phyloP scores from a whole-genome alignment of 768 basidiomycete genomes.

The Boletus edulis region DNA sequence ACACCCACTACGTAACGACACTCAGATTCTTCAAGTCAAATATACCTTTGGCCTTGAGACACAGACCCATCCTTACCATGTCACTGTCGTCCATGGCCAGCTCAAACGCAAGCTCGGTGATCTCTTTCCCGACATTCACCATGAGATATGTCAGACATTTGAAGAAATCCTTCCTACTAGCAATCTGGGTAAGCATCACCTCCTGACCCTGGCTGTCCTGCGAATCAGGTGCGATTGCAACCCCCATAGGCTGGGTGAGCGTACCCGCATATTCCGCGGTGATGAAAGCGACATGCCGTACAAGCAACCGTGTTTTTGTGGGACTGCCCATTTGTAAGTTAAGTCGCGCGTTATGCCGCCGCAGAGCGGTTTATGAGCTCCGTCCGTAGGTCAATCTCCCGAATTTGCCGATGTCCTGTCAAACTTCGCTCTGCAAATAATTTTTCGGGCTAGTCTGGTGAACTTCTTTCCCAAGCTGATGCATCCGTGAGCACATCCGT shows the following conservation, averaged over 20 bases:
- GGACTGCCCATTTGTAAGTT: conserved; percentile 39
- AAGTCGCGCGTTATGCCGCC: conserved; percentile 9
- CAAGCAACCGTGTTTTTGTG: conserved; percentile 42
- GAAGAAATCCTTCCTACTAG: conserved; percentile 26
- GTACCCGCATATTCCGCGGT: conserved; percentile 28
- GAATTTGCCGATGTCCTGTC: conserved; percentile 35
- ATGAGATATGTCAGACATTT: conserved; percentile 34
- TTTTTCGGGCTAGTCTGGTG: conserved; percentile 31
- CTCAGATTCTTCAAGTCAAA: conserved; percentile 36
- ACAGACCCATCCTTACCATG: conserved; percentile 35
- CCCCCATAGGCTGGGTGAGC: conserved; percentile 28
- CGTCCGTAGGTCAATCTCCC: conserved; percentile 32
- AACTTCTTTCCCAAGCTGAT: conserved; percentile 34
- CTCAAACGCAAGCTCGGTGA: conserved; percentile 34
- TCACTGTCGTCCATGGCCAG: conserved; percentile 29
- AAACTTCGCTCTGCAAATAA: conserved; percentile 35
- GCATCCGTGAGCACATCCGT: conserved; percentile 30
- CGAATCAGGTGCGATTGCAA: conserved; percentile 8
- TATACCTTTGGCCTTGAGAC: conserved; percentile 37
- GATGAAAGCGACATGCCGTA: conserved; percentile 34
- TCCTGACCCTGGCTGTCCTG: neutral
- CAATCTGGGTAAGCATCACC: conserved; percentile 17
- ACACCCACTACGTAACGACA: neutral
- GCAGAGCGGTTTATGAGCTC: conserved; percentile 6
- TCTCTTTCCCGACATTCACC: conserved; percentile 33